Conservation (phyloP, 2,329 filamentous ascomycete genomes). For the Neonectria coccinea region DNA sequence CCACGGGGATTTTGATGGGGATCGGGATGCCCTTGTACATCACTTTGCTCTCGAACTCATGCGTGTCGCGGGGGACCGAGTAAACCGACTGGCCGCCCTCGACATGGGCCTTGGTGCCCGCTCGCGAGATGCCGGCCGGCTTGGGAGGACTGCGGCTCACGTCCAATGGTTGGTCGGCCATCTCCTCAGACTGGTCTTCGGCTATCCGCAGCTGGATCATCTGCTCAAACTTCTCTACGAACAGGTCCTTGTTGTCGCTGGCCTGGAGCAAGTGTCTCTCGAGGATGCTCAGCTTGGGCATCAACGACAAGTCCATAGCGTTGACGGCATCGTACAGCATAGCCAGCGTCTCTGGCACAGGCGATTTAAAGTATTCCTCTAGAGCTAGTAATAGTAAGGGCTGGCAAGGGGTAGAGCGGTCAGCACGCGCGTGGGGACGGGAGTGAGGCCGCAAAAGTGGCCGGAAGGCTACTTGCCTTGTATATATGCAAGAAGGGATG, state of each 20-base stretch:
- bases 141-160: constrained; percentile 62
- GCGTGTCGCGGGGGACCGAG: constrained; percentile 88
- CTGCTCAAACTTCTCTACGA: constrained; percentile 96
- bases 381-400: constrained; percentile 89
- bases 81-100: constrained; percentile 73
- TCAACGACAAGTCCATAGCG: constrained; percentile 93
- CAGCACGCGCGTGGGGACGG: constrained; percentile 26
- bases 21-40: constrained; percentile 97
- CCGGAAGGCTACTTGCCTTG: constrained; percentile 70
- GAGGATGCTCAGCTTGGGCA: constrained; percentile 85
- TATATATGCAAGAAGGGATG: constrained; percentile 99
- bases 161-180: constrained; percentile 54
- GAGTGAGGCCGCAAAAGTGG: neutral
- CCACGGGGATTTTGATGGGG: constrained; percentile 94
- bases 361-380: constrained; percentile 96
- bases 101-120: constrained; percentile 72
- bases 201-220: constrained; percentile 88
- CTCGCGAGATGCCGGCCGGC: constrained; percentile 65
- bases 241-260: constrained; percentile 94
- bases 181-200: constrained; percentile 66
- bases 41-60: constrained; percentile 96
- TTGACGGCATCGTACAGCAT: constrained; percentile 94
- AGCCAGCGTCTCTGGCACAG: constrained; percentile 86
- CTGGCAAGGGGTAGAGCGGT: constrained; percentile 55
- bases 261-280: constrained; percentile 89